Conservation (phyloP, 495 filamentous ascomycete species). For the Penicillium cosmopolitanum region DNA sequence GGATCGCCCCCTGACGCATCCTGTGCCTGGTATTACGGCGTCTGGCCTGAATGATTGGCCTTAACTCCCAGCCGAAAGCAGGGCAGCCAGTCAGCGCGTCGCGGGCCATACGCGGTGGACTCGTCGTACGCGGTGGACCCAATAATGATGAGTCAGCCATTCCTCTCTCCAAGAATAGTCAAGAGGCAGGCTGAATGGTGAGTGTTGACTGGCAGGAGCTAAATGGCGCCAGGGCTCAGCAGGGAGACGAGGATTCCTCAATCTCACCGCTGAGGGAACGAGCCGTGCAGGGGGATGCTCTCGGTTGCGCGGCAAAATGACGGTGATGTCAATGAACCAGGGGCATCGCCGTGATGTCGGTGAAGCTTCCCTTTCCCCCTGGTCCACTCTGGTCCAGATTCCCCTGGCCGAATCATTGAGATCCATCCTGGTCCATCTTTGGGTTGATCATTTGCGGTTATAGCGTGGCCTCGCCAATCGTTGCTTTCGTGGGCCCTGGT, state of each 20-base stretch:
- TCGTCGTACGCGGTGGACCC: conserved; percentile 17
- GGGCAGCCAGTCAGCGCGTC: conserved; percentile 30
- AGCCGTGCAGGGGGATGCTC: conserved; percentile 3
- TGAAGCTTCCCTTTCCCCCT: conserved; percentile 5
- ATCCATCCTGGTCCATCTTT: conserved; percentile 15
- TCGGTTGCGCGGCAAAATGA: conserved; percentile 10
- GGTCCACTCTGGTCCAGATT: conserved; percentile 29
- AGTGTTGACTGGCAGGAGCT: background rate
- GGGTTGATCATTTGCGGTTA: conserved; percentile 17
- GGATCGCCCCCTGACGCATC: conserved; percentile 36
- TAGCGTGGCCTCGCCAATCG: conserved; percentile 19
- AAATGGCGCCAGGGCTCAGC: conserved; percentile 6
- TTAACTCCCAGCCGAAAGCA: conserved; percentile 20
- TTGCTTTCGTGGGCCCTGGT: conserved; percentile 3
- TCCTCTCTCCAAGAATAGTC: conserved; percentile 22
- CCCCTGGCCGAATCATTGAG: conserved; percentile 9
- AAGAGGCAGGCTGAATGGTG: background rate
- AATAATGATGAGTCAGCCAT: conserved; percentile 37
- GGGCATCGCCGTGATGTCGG: conserved; percentile 21
- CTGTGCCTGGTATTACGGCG: conserved; percentile 30
- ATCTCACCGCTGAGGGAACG: conserved; percentile 19
- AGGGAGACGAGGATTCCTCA: conserved; percentile 19
- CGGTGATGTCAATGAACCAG: conserved; percentile 30
- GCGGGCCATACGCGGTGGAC: conserved; percentile 11
- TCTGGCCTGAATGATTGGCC: conserved; percentile 21